A percentile compares a stretch with the other conserved stretches of the same genome.
Conservation (phyloP, 768 basidiomycete genomes). For the Boletus rubropictus region DNA sequence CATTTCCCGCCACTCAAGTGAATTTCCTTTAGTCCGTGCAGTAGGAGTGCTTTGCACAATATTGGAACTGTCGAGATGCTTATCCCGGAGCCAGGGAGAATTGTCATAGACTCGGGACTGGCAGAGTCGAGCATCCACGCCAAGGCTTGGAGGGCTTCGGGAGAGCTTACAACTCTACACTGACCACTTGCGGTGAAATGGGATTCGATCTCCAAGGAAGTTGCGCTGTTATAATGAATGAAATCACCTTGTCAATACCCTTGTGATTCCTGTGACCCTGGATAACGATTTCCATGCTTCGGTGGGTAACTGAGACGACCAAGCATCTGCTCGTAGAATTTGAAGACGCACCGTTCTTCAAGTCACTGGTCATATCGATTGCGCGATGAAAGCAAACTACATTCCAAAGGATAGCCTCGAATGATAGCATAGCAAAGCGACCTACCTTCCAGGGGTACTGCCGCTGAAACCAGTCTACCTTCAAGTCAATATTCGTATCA, state of each 20-base stretch:
- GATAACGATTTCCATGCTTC: conserved; percentile 40
- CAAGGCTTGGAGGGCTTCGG: conserved; percentile 38
- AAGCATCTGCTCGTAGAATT: neutral
- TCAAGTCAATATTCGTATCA: neutral
- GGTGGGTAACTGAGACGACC: neutral
- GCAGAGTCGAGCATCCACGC: conserved; percentile 34
- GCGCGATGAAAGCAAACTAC: conserved; percentile 76
- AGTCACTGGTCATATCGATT: conserved; percentile 63
- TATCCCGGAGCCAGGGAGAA: conserved; percentile 77
- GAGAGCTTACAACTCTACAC: conserved; percentile 33
- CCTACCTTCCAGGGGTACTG: conserved; percentile 58
- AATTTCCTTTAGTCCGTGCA: conserved; percentile 57
- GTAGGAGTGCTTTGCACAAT: conserved; percentile 47
- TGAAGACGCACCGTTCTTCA: conserved; percentile 42
- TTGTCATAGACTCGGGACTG: conserved; percentile 15
- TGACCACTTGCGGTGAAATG: conserved; percentile 45
- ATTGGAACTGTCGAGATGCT: conserved; percentile 48
- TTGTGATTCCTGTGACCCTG: conserved; percentile 58
- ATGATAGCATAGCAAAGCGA: neutral
- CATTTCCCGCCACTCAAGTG: conserved; percentile 73
- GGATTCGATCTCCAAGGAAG: neutral
- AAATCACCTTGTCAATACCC: conserved; percentile 69
- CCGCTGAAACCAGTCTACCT: conserved; percentile 50
- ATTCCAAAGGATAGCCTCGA: neutral
- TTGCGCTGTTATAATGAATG: neutral